A percentile compares a stretch with the other conserved stretches of the same genome.
These are phyloP conservation scores for Heliamphora exappendiculata DNA, from an alignment of 148 eudicot genomes.

Conservation along the genomic window DNA sequence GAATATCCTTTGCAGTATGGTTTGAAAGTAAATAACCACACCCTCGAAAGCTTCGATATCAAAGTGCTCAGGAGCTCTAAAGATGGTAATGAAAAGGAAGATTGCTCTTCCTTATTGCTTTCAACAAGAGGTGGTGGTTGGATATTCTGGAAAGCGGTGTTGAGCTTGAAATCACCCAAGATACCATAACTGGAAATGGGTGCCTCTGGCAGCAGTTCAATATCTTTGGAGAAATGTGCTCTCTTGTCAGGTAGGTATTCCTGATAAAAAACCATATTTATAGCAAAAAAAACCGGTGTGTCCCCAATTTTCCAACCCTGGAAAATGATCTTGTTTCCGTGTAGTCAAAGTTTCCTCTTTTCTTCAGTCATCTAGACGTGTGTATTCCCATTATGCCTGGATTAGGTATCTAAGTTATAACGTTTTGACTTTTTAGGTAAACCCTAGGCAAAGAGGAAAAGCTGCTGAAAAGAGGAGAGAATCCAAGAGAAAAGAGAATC, in stretches of 20 bases:
- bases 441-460: no score
- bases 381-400: no score
- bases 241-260: neutral
- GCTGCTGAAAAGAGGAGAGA: no score
- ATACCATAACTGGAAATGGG: neutral
- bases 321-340: neutral
- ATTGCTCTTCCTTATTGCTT: conserved; percentile 9
- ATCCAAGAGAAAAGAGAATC: no score
- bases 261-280: neutral
- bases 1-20: conserved; percentile 17
- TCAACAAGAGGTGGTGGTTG: neutral
- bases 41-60: conserved; percentile 15
- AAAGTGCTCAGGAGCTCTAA: conserved; percentile 15
- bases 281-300: neutral
- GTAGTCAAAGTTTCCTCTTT: neutral
- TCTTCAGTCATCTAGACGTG: no score
- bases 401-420: no score
- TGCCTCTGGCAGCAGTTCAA: neutral
- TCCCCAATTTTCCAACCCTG: conserved; percentile 4
- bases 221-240: neutral
- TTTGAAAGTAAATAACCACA: conserved; percentile 17
- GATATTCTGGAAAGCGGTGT: neutral
- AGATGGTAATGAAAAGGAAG: conserved; percentile 11
- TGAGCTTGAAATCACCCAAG: neutral
- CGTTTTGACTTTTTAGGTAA: no score